A percentile compares a stretch with the other conserved stretches of the same genome.
Conservation (phyloP, 2,329 filamentous ascomycete genomes). For the Pestalotiopsis sp. region DNA sequence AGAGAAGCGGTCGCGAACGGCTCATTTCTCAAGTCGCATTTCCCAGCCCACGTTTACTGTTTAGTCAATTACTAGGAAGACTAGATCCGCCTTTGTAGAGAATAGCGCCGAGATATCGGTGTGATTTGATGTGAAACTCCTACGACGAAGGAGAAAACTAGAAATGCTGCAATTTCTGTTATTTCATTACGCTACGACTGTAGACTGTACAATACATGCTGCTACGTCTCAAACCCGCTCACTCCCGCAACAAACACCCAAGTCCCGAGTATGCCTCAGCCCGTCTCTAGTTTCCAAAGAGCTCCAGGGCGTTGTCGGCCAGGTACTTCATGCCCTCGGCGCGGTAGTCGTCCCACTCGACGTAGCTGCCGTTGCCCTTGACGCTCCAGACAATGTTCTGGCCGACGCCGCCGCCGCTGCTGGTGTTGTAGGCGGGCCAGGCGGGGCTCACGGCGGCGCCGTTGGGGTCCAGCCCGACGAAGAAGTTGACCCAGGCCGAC, state of each 20-base stretch:
- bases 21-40: no score
- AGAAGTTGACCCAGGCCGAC: slow-evolving; percentile 43
- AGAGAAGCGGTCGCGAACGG: no score
- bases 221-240: background rate
- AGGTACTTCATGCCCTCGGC: slow-evolving; percentile 32
- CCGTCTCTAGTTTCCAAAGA: slow-evolving; percentile 26
- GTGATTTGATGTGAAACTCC: background rate
- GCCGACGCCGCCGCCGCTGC: slow-evolving; percentile 19
- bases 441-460: slow-evolving; percentile 29
- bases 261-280: background rate
- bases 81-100: no score
- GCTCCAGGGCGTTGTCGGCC: slow-evolving; percentile 26
- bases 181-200: background rate
- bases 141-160: background rate
- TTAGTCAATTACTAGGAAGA: no score
- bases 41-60: no score
- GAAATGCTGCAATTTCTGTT: background rate
- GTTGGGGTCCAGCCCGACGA: slow-evolving; percentile 55
- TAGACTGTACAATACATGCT: background rate
- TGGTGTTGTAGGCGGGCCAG: slow-evolving; percentile 30
- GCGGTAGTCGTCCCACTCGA: slow-evolving; percentile 34
- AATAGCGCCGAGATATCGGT: no score
- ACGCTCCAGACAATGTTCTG: slow-evolving; percentile 31
- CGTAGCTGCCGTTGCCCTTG: slow-evolving; percentile 21
- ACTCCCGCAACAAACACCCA: background rate